A percentile compares a stretch with the other conserved stretches of the same genome.
Evolutionary conservation across 2,329 filamentous ascomycete species (phyloP).

Genomic region (Diaporthe velutina): DNA sequence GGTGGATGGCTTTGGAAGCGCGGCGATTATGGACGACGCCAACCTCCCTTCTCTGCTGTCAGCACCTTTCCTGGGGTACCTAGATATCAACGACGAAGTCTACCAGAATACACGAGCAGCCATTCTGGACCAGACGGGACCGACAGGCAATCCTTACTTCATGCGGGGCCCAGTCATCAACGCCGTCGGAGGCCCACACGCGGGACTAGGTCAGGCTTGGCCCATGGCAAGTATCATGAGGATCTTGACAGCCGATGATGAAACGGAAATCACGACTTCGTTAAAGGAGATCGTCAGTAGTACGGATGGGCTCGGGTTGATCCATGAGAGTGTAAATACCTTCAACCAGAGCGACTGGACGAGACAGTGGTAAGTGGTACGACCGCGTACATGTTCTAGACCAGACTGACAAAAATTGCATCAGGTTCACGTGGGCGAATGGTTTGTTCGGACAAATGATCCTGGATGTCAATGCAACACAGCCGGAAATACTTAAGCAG

Average conservation of each 20-base stretch:
- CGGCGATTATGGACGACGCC: slow-evolving; percentile 75
- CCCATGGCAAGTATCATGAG: slow-evolving; percentile 88
- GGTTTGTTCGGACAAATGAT: slow-evolving; percentile 86
- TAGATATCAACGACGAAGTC: slow-evolving; percentile 67
- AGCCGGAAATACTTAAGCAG: slow-evolving; percentile 65
- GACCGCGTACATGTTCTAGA: neutral
- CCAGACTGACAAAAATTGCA: slow-evolving; percentile 41
- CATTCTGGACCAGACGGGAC: slow-evolving; percentile 63
- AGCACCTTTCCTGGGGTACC: slow-evolving; percentile 71
- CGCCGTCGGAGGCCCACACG: slow-evolving; percentile 65
- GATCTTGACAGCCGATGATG: slow-evolving; percentile 81
- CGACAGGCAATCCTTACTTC: slow-evolving; percentile 79
- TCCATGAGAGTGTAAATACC: slow-evolving; percentile 85
- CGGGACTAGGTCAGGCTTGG: slow-evolving; percentile 80
- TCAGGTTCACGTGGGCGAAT: slow-evolving; percentile 90
- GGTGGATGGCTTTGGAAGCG: slow-evolving; percentile 76
- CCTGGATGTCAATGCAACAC: slow-evolving; percentile 77
- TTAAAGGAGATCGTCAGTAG: slow-evolving; percentile 75
- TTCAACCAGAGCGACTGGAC: slow-evolving; percentile 63
- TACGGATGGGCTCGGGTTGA: slow-evolving; percentile 78
- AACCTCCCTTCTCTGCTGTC: slow-evolving; percentile 74
- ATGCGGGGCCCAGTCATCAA: slow-evolving; percentile 66
- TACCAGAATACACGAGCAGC: slow-evolving; percentile 83
- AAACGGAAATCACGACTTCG: slow-evolving; percentile 78
- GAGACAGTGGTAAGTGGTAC: slow-evolving; percentile 53